Base-by-base conservation (phyloP, 2,329 filamentous ascomycete genomes). In the Dactylellina parvicollis region DNA sequence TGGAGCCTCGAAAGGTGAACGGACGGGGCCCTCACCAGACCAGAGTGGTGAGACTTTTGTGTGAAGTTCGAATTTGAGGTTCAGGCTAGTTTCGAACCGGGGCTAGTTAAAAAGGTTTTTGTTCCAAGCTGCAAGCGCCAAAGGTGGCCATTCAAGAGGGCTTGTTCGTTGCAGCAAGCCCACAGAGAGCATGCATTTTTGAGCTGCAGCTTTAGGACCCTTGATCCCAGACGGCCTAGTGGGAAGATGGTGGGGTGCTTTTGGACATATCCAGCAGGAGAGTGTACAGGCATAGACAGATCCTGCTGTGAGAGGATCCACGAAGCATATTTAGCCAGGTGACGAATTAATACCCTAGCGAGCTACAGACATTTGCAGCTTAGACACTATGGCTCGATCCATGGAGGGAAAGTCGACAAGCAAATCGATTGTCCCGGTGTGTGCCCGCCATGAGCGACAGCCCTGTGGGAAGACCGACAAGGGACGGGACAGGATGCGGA, bases 241-340 rank as follows among this genome's bases (percentile, higher is more conserved):
- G 60, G 69, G 46, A 73, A 73, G 69, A 73, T 73, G 69, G 69
- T 73, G 69, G 69, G 69, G 69, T 73, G 69, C 60, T 73, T 66
- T 59, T 47, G 40, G 44, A 54, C 38, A 42, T 57, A 56, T 54
- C 57, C 38, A 70, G 65, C 65, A 61, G 61, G 64, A 60, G 62
- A 57, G n/a, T n/a, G n/a, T 38, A 9, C 16, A n/a, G 12, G 55
- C 49, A 34, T 60, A 47, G 47, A 26, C 46, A 57, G 62, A 67
- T 69, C 60, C 67, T 66, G 52, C 14, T 65, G 54, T 57, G 60
- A 55, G 69, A 66, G 60, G 64, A 69, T 69, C 64, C 64, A 69
- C 64, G 64, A 69, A 66, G 60, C 66, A 64, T 52, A 57, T 60
- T 59, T 59, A 65, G 67, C 69, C 69, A 73, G 69, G 69, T 73